Evolutionary conservation across 352 stramenopile genomes (phyloP).

Genomic region (Phytophthora lateralis): DNA sequence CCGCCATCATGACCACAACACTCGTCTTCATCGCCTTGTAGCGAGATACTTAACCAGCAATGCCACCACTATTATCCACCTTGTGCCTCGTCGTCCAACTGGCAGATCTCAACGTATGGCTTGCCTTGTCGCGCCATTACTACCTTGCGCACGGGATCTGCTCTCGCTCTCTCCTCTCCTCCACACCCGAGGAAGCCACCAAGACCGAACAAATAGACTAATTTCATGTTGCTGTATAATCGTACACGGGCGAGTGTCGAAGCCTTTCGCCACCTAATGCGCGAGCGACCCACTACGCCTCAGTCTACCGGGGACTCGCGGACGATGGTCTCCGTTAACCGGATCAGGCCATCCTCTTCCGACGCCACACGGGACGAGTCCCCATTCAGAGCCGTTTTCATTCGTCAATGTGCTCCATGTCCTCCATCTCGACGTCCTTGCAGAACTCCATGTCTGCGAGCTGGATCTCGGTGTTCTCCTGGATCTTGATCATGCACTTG

Average conservation of each 20-base stretch:
- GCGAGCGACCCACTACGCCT: slow-evolving; percentile 14
- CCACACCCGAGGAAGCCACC: slow-evolving; percentile 1
- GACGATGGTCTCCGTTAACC: slow-evolving; percentile 11
- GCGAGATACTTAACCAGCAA: slow-evolving; percentile 8
- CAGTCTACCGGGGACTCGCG: slow-evolving; percentile 13
- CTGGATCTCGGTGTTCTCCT: slow-evolving; percentile 37
- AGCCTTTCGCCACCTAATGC: slow-evolving; percentile 24
- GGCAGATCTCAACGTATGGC: slow-evolving; percentile 26
- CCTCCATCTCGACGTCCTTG: slow-evolving; percentile 39
- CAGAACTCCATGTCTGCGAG: slow-evolving; percentile 51
- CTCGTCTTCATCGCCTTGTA: slow-evolving; percentile 24
- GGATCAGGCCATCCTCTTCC: not conserved
- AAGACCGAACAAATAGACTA: slow-evolving; percentile 26
- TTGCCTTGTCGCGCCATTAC: slow-evolving; percentile 25
- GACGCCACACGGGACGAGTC: slow-evolving; percentile 14
- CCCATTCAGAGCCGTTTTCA: slow-evolving; percentile 7
- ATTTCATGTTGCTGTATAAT: slow-evolving; percentile 39
- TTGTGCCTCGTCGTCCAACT: slow-evolving; percentile 14
- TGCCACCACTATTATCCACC: slow-evolving; percentile 3
- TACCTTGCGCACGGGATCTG: slow-evolving; percentile 29
- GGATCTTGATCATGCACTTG: slow-evolving; percentile 48
- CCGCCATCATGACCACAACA: slow-evolving; percentile 9
- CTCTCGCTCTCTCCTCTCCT: not conserved
- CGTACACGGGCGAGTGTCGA: slow-evolving; percentile 32
- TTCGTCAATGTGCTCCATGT: slow-evolving; percentile 38